phyloP scores from a whole-genome alignment of 306 rosid species.

The Alnus glutinosa region DNA sequence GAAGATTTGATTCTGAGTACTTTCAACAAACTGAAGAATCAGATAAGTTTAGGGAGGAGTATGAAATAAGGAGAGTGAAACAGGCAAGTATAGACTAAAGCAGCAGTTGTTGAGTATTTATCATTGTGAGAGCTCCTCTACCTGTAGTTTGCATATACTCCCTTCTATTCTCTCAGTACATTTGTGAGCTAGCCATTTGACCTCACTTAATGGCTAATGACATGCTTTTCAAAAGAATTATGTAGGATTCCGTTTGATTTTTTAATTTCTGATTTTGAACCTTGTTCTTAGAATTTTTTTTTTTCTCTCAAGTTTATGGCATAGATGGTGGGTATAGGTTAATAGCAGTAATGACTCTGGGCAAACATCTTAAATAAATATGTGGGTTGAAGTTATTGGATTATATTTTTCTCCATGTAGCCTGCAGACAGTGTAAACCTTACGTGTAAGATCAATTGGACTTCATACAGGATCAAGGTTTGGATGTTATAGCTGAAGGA shows the following conservation, averaged over 20 bases:
- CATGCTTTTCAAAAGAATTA: neutral
- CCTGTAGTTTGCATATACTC: neutral
- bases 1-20: conserved; percentile 31
- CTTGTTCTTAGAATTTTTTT: neutral
- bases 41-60: conserved; percentile 36
- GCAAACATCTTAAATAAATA: neutral
- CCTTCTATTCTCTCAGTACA: neutral
- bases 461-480: conserved; percentile 40
- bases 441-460: conserved; percentile 5
- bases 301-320: neutral
- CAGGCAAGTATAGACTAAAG: conserved; percentile 29
- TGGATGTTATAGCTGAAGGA: conserved; percentile 46
- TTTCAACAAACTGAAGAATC: conserved; percentile 38
- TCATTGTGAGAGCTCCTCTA: neutral
- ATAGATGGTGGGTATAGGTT: neutral
- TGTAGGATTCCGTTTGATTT: neutral
- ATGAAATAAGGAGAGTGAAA: conserved; percentile 40
- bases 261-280: neutral
- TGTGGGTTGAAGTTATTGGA: neutral
- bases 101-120: neutral
- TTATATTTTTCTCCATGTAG: neutral
- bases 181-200: neutral
- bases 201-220: neutral
- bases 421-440: neutral
- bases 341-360: neutral